Conservation (phyloP, 495 filamentous ascomycete genomes). For the Aspergillus hancockii region DNA sequence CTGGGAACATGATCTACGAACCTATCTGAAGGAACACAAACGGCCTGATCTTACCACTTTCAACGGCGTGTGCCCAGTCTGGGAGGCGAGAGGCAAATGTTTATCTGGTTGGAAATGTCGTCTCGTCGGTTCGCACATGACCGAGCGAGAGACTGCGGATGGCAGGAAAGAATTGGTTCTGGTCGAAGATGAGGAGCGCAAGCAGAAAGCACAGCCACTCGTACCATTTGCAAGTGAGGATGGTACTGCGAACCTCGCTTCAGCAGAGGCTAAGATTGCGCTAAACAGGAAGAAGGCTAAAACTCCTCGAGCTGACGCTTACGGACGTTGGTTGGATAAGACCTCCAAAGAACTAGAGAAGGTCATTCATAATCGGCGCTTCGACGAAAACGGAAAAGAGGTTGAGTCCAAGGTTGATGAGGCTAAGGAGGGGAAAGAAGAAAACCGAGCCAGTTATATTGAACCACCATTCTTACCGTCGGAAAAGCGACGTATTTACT, state of each 20-base stretch:
- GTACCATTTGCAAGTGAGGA: conserved; percentile 47
- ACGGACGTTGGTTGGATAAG: conserved; percentile 71
- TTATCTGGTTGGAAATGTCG: conserved; percentile 89
- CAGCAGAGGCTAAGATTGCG: conserved; percentile 63
- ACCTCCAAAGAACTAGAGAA: conserved; percentile 58
- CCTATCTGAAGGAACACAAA: conserved; percentile 82
- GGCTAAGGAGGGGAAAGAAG: conserved; percentile 47
- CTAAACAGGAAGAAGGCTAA: conserved; percentile 66
- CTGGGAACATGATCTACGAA: conserved; percentile 76
- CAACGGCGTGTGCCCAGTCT: conserved; percentile 76
- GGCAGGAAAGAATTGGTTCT: conserved; percentile 81
- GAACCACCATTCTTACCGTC: conserved; percentile 86
- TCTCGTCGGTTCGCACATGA: conserved; percentile 77
- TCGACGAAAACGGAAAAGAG: conserved; percentile 16
- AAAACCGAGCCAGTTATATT: conserved; percentile 74
- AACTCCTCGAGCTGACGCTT: conserved; percentile 71
- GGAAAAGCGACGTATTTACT: conserved; percentile 91
- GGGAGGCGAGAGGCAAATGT: conserved; percentile 73
- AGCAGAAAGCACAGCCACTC: conserved; percentile 37
- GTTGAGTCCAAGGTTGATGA: conserved; percentile 34
- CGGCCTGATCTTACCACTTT: conserved; percentile 75
- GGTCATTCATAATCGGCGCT: conserved; percentile 33
- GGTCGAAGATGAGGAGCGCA: conserved; percentile 53
- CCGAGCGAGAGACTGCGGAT: conserved; percentile 70
- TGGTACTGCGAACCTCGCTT: conserved; percentile 74